Conservation (phyloP, 208 protist genomes). For the Leishmania major region DNA sequence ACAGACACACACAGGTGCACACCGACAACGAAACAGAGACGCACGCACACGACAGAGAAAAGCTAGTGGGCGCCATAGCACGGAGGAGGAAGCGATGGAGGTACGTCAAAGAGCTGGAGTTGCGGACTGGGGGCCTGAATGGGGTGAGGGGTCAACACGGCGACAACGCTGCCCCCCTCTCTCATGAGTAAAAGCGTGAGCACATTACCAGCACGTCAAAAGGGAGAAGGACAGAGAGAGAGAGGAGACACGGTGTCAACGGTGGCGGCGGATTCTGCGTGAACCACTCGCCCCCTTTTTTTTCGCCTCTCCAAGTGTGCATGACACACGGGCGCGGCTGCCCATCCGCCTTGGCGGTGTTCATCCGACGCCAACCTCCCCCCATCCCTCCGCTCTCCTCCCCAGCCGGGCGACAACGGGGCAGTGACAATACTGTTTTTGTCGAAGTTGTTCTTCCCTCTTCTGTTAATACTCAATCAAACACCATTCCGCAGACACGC, state of each 20-base stretch:
- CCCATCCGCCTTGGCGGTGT: neutral
- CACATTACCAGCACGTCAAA: neutral
- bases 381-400: neutral
- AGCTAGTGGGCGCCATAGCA: neutral
- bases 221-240: neutral
- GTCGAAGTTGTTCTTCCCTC: neutral
- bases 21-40: neutral
- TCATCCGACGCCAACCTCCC: neutral
- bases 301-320: neutral
- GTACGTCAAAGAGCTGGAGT: neutral
- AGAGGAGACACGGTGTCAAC: no score
- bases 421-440: neutral
- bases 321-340: neutral
- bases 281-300: neutral
- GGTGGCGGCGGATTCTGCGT: neutral
- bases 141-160: neutral
- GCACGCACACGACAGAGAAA: neutral
- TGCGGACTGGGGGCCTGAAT: neutral
- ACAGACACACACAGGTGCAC: neutral
- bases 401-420: neutral
- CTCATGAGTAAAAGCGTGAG: neutral
- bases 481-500: neutral
- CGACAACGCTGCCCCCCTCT: neutral
- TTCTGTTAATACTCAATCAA: neutral
- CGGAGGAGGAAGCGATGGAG: neutral